Conservation (phyloP, 805 yeast genomes). For the Wickerhamomyces rabaulensis region DNA sequence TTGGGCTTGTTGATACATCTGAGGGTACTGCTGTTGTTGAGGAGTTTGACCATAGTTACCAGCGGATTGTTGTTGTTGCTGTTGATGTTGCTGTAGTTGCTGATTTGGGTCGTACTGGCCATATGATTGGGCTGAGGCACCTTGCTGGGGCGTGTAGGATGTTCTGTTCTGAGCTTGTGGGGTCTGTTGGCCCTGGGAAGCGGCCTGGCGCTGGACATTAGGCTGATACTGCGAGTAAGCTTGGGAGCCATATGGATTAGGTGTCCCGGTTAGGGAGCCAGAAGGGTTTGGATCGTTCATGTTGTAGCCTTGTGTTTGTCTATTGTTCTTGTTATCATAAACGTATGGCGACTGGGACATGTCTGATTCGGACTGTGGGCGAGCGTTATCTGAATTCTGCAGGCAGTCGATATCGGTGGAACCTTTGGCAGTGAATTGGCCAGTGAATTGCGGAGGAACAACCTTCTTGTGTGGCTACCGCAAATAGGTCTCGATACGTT, state of each 20-base stretch:
- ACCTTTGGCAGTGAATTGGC: background rate
- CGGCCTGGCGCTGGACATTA: constrained; percentile 5
- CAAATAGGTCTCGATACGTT: background rate
- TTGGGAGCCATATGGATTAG: background rate
- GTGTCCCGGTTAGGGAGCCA: background rate
- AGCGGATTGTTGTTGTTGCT: background rate
- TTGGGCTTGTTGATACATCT: constrained; percentile 4
- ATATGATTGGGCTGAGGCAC: background rate
- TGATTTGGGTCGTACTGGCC: background rate
- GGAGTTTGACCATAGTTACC: background rate
- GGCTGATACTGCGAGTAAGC: constrained; percentile 6
- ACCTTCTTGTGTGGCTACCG: background rate
- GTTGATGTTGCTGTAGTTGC: constrained; percentile 1
- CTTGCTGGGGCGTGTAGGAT: background rate
- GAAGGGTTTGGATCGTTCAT: background rate
- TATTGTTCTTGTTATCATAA: constrained; percentile 5
- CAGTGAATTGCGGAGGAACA: background rate
- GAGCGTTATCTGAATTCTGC: background rate
- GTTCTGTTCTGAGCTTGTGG: background rate
- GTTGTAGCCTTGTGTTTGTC: constrained; percentile 5
- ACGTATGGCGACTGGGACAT: constrained; percentile 16
- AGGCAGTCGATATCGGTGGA: background rate
- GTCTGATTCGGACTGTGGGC: background rate
- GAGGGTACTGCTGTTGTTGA: background rate
- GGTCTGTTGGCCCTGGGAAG: background rate